Evolutionary conservation across 768 basidiomycete genomes (phyloP).

Genomic region (Russula compacta): DNA sequence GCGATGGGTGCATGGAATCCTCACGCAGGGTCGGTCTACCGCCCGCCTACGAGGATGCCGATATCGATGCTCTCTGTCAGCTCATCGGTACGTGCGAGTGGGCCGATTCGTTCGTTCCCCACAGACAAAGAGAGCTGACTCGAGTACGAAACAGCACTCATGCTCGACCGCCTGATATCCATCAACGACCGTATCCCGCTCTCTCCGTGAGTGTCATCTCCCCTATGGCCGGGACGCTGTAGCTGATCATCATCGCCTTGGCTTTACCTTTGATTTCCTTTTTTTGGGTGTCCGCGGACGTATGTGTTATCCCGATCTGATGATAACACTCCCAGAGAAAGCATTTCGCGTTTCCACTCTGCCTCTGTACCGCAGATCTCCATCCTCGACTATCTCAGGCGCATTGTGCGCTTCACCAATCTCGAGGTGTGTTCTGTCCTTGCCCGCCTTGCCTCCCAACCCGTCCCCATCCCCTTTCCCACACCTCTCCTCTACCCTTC

Average conservation of each 20-base stretch:
- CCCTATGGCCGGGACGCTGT: conserved; percentile 18
- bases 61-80: conserved; percentile 73
- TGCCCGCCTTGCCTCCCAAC: neutral
- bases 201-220: conserved; percentile 44
- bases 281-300: neutral
- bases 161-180: conserved; percentile 88
- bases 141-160: conserved; percentile 58
- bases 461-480: conserved; percentile 4
- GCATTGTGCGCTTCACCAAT: conserved; percentile 92
- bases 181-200: conserved; percentile 97
- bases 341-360: conserved; percentile 94
- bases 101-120: neutral
- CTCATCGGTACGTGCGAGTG: conserved; percentile 63
- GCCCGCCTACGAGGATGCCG: conserved; percentile 73
- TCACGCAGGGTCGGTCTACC: conserved; percentile 72
- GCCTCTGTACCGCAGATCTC: conserved; percentile 81
- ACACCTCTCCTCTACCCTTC: neutral
- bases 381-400: conserved; percentile 86
- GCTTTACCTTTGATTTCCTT: neutral
- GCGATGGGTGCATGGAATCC: conserved; percentile 83
- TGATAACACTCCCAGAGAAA: conserved; percentile 44
- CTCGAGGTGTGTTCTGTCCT: conserved; percentile 60
- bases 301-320: neutral
- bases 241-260: neutral
- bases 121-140: neutral